Evolutionary conservation across 495 filamentous ascomycete species (phyloP), one percentile per base, ranked within the genome.

Genomic region (Lentithecium fluviatile): DNA sequence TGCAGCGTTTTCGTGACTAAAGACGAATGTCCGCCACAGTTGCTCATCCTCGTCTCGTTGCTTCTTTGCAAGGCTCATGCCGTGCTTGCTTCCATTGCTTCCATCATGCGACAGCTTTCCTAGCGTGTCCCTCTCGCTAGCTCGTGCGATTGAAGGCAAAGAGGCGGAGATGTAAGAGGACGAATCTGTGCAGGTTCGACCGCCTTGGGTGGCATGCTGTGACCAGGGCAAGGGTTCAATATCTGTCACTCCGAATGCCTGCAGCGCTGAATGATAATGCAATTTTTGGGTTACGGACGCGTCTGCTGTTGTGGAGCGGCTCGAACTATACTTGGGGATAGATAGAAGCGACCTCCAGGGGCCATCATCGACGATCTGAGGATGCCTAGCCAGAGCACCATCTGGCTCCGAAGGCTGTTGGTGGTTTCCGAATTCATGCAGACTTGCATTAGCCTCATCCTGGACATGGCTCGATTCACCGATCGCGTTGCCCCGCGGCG

Each of bases 21-120:
- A 52, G 19, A 67, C 54, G 38, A 67, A 62, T 24, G n/a, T 29
- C 47, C 40, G 49, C 64, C 64, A 62, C 23, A 62, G 19, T n/a
- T 54, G 29, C 17, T 63, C 59, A 23, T 34, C 48, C 26, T 62
- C 58, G 10, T 45, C 52, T 11, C 20, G 20, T 10, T 17, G 40
- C 12, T 24, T 45, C 32, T 34, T 45, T 23, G 36, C 10, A 23
- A 32, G 19, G 13, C 48, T 17, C n/a, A 19, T 13, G 19, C 26
- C 45, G 2, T 10, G 53, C 24, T 45, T 24, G 2, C 11, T 20
- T 38, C 15, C 23, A 47, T 45, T 24, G 2, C 11, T 20, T 38
- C 15, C 23, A 47, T 2, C 12, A 17, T 47, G 21, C 38, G 17
- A 19, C 19, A 7, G 37, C 13, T 19, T 34, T 19, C 23, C 32